Evolutionary conservation across 2,329 filamentous ascomycete species (phyloP).

Genomic region (Aspergillus sp.): DNA sequence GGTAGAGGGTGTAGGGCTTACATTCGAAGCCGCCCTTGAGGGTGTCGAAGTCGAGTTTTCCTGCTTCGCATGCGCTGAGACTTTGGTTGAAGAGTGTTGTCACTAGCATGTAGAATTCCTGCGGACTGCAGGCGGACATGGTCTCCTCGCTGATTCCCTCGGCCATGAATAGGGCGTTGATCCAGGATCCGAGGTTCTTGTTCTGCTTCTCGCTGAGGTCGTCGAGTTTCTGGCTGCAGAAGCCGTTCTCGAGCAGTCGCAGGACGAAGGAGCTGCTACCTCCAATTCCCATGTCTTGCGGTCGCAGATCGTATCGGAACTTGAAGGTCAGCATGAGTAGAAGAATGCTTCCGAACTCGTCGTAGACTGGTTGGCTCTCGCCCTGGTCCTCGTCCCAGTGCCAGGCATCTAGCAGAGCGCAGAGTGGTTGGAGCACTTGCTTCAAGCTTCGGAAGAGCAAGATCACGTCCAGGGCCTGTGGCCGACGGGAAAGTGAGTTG

Average conservation of each 20-base stretch:
- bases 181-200: constrained; percentile 61
- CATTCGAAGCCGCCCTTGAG: constrained; percentile 65
- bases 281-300: constrained; percentile 55
- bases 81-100: constrained; percentile 64
- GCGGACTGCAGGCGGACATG: constrained; percentile 64
- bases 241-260: constrained; percentile 52
- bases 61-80: constrained; percentile 57
- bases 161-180: constrained; percentile 62
- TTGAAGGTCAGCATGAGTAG: constrained; percentile 60
- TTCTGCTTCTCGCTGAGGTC: constrained; percentile 58
- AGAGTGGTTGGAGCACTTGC: constrained; percentile 60
- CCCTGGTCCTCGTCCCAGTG: constrained; percentile 65
- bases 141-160: constrained; percentile 66
- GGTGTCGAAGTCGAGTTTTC: constrained; percentile 58
- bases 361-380: constrained; percentile 66
- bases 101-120: constrained; percentile 65
- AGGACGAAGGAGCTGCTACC: constrained; percentile 57
- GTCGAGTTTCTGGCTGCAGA: constrained; percentile 50
- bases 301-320: constrained; percentile 57
- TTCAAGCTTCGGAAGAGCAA: constrained; percentile 61
- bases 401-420: constrained; percentile 63
- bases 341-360: constrained; percentile 65
- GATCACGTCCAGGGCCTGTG: constrained; percentile 60
- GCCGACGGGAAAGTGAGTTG: constrained; percentile 57
- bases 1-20: constrained; percentile 21